Conservation (phyloP, 345 rosid genomes). For the Luvunga scandens region DNA sequence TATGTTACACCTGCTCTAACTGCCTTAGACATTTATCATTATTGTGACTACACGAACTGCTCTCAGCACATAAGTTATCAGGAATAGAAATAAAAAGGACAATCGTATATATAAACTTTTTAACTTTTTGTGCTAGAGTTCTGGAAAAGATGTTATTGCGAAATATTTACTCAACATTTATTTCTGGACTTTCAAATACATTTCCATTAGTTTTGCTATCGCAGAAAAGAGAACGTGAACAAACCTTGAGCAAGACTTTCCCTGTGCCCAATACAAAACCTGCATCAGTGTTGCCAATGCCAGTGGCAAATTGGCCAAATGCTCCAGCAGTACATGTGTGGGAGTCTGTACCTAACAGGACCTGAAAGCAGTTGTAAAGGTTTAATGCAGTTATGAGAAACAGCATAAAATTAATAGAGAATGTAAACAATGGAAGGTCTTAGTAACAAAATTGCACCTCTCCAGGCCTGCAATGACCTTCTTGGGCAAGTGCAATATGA, state of each 20-base stretch:
- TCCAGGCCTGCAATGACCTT: slow-evolving; percentile 99
- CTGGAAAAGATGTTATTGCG: not conserved
- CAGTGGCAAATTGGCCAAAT: slow-evolving; percentile 97
- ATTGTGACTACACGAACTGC: not conserved
- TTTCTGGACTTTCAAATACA: not conserved
- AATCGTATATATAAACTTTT: not conserved
- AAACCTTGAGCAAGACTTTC: slow-evolving; percentile 90
- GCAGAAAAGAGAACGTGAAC: not conserved
- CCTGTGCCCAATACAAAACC: slow-evolving; percentile 95
- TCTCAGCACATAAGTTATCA: not conserved
- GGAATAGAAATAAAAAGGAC: not conserved
- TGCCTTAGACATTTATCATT: not conserved
- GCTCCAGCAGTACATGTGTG: slow-evolving; percentile 99
- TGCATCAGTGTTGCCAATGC: slow-evolving; percentile 98
- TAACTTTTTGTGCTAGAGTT: not conserved
- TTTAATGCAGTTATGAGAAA: not conserved
- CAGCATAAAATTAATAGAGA: not conserved
- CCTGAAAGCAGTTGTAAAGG: slow-evolving; percentile 43
- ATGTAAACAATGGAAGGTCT: not conserved
- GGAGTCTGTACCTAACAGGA: slow-evolving; percentile 89
- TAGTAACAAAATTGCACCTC: slow-evolving; percentile 50
- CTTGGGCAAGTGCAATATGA: slow-evolving; percentile 97
- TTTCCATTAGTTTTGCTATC: not conserved
- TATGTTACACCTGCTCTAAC: not conserved
- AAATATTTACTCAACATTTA: not conserved